Percentiles rank a stretch among this genome's conserved stretches.
phyloP scores from a whole-genome alignment of 768 basidiomycete species.

The Grammothele lineata region DNA sequence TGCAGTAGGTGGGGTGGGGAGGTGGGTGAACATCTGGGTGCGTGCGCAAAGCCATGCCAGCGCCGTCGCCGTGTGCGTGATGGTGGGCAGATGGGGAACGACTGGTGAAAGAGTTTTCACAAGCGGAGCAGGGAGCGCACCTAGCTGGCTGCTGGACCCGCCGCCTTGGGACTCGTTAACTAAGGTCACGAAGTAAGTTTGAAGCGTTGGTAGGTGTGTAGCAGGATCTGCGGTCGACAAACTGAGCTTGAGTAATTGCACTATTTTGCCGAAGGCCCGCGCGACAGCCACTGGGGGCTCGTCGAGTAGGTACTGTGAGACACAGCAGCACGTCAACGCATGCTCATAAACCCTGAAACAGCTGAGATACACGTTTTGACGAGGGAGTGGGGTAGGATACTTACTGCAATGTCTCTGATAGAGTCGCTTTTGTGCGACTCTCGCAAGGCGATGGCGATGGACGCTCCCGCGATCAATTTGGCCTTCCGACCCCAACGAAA shows the following conservation, averaged over 20 bases:
- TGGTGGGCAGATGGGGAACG: constrained; percentile 12
- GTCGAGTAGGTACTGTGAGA: constrained; percentile 43
- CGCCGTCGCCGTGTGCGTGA: constrained; percentile 18
- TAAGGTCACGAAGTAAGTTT: constrained; percentile 39
- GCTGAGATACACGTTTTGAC: constrained; percentile 8
- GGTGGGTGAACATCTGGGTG: constrained; percentile 29
- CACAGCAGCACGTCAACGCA: constrained; percentile 19
- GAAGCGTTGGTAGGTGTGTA: constrained; percentile 53
- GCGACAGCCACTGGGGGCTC: constrained; percentile 48
- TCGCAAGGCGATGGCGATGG: constrained; percentile 66
- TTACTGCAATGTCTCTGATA: constrained; percentile 62
- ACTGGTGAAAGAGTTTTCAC: constrained; percentile 16
- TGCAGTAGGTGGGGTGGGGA: constrained; percentile 47
- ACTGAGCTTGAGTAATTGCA: constrained; percentile 49
- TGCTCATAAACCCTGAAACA: constrained; percentile 12
- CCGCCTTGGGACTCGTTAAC: constrained; percentile 6
- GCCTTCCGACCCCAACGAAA: constrained; percentile 76
- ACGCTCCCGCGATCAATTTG: constrained; percentile 63
- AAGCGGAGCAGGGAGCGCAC: constrained; percentile 18
- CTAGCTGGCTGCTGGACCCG: neutral
- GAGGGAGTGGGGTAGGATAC: constrained; percentile 12
- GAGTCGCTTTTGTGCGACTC: constrained; percentile 66
- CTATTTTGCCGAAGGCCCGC: constrained; percentile 50
- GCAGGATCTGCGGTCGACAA: constrained; percentile 54
- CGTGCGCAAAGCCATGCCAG: constrained; percentile 21